Conservation (phyloP, 441 rosid genomes). For the Gossypium gossypioides region DNA sequence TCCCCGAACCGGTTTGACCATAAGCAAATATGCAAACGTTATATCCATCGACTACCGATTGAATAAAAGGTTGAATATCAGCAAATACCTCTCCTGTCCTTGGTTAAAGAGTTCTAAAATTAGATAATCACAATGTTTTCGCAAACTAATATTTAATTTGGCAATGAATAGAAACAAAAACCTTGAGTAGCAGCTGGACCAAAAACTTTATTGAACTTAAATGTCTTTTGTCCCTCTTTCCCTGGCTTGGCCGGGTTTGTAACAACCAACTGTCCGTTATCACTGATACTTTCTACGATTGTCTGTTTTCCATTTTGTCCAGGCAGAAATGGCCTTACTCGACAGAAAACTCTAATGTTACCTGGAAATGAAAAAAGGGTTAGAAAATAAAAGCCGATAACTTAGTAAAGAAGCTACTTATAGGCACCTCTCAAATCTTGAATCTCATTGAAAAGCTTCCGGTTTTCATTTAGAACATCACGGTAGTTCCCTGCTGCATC, state of each 20-base stretch:
- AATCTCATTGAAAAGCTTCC: constrained; percentile 71
- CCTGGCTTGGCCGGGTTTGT: constrained; percentile 68
- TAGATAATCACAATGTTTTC: constrained; percentile 10
- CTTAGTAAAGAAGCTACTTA: not conserved
- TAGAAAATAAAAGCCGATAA: not conserved
- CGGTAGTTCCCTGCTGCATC: constrained; percentile 64
- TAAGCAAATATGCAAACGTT: constrained; percentile 60
- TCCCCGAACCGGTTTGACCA: constrained; percentile 72
- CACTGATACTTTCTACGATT: constrained; percentile 52
- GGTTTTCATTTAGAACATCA: constrained; percentile 65
- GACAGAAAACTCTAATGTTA: constrained; percentile 78
- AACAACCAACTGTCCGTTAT: constrained; percentile 58
- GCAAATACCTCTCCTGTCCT: constrained; percentile 50
- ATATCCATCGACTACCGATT: constrained; percentile 59
- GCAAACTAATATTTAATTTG: not conserved
- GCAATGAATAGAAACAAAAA: constrained; percentile 17
- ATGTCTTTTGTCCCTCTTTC: constrained; percentile 59
- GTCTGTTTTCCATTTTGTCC: constrained; percentile 43
- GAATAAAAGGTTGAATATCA: constrained; percentile 42
- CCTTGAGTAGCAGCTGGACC: constrained; percentile 77
- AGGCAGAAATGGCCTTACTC: constrained; percentile 71
- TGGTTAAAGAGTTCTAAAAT: constrained; percentile 14
- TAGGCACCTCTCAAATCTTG: constrained; percentile 73
- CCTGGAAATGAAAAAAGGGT: constrained; percentile 33
- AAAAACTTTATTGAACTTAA: constrained; percentile 67